These are phyloP conservation scores for Lotus japonicus DNA, from an alignment of 306 rosid species.

Conservation along the genomic window DNA sequence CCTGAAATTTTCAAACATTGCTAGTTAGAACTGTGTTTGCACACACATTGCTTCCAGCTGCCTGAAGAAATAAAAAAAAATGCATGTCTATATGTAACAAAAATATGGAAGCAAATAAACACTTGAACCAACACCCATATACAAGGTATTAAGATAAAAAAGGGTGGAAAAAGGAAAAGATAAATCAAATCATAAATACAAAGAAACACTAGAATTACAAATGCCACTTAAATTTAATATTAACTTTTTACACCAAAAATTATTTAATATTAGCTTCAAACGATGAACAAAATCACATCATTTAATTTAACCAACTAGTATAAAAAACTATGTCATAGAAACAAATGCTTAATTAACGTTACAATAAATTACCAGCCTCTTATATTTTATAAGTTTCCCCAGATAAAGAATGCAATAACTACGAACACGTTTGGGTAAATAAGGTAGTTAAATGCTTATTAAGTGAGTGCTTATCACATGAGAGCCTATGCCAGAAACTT, in stretches of 20 bases:
- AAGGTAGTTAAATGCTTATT: too few species aligned
- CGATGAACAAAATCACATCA: neutral
- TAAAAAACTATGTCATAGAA: neutral
- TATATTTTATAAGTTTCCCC: too few species aligned
- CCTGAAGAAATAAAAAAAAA: neutral
- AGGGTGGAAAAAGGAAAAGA: too few species aligned
- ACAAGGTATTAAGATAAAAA: neutral
- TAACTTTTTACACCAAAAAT: too few species aligned
- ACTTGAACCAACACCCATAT: neutral
- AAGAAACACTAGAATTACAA: neutral
- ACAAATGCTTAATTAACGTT: neutral
- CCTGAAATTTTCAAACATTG: constrained; percentile 36
- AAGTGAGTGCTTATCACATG: too few species aligned
- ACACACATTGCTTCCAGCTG: neutral
- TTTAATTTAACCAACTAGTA: neutral
- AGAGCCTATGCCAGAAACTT: too few species aligned
- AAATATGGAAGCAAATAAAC: neutral
- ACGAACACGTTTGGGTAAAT: too few species aligned
- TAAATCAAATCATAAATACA: neutral
- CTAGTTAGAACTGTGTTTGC: neutral
- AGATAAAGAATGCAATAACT: neutral
- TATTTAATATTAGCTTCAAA: neutral
- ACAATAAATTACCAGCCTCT: constrained; percentile 6
- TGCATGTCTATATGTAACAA: neutral
- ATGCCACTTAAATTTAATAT: neutral